A percentile compares a stretch with the other conserved stretches of the same genome.
These are phyloP conservation scores for Trichophyton mentagrophytes DNA, from an alignment of 2,329 filamentous ascomycete species.

Conservation along the genomic window DNA sequence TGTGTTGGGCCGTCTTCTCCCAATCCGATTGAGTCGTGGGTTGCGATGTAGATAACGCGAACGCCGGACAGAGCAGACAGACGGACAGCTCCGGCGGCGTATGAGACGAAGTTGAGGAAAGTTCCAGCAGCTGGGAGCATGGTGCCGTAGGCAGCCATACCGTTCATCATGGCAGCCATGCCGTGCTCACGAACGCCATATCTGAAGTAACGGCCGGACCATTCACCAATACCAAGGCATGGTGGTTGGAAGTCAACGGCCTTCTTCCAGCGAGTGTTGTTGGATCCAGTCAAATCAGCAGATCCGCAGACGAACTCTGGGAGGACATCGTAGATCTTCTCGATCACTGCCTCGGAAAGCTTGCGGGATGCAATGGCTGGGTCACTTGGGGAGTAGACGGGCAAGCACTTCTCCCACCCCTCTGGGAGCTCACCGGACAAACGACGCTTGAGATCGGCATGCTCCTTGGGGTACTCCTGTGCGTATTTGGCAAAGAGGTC, in stretches of 20 bases:
- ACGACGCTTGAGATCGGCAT: conserved; percentile 69
- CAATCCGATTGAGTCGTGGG: conserved; percentile 97
- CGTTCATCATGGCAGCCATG: conserved; percentile 47
- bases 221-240: conserved; percentile 71
- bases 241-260: conserved; percentile 96
- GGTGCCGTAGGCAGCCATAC: conserved; percentile 87
- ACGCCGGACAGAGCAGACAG: conserved; percentile 83
- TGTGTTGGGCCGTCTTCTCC: conserved; percentile 98
- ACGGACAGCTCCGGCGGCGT: conserved; percentile 88
- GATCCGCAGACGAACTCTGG: conserved; percentile 93
- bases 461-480: conserved; percentile 62
- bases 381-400: conserved; percentile 78
- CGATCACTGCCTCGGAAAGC: conserved; percentile 85
- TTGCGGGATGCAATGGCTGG: conserved; percentile 82
- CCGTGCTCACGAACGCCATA: conserved; percentile 42
- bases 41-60: conserved; percentile 89
- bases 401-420: conserved; percentile 90
- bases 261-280: conserved; percentile 96
- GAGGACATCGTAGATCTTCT: conserved; percentile 68
- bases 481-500: conserved; percentile 78
- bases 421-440: conserved; percentile 73
- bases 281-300: conserved; percentile 94
- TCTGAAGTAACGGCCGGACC: conserved; percentile 67
- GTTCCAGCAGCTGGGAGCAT: conserved; percentile 88
- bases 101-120: conserved; percentile 99